These are phyloP conservation scores for Xylaria sp. DNA, from an alignment of 2,329 filamentous ascomycete species.

Conservation along the genomic window DNA sequence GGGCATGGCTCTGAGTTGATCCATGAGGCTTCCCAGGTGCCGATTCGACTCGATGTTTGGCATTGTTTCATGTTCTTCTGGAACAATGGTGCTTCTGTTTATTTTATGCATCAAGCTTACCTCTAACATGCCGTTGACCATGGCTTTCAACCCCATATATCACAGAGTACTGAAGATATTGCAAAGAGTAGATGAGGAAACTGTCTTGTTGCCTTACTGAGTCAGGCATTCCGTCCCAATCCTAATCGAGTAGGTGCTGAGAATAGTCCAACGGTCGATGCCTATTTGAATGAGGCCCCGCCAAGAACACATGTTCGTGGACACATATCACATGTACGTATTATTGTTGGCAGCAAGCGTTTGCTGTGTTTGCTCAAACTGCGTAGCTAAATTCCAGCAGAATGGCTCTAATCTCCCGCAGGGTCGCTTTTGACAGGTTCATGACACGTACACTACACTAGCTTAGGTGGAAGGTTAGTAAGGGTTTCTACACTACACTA, in stretches of 20 bases:
- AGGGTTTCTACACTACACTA: not conserved
- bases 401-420: constrained; percentile 8
- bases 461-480: constrained; percentile 1
- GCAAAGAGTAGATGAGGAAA: constrained; percentile 2
- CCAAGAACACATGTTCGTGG: not conserved
- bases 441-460: not conserved
- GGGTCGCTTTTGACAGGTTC: not conserved
- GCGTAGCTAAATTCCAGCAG: constrained; percentile 16
- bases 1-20: not conserved
- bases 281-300: constrained; percentile 8
- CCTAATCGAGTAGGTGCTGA: constrained; percentile 28
- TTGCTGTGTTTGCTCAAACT: no score
- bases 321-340: not conserved
- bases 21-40: constrained; percentile 10
- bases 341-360: not conserved
- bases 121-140: not conserved
- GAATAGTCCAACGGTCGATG: constrained; percentile 6
- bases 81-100: constrained; percentile 11
- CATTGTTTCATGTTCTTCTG: constrained; percentile 13
- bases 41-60: constrained; percentile 10
- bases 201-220: constrained; percentile 5
- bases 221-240: constrained; percentile 3
- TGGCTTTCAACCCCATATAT: not conserved
- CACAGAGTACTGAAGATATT: not conserved
- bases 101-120: constrained; percentile 19